phyloP scores from a whole-genome alignment of 352 stramenopile species.

The Halophytophthora polymorphica region DNA sequence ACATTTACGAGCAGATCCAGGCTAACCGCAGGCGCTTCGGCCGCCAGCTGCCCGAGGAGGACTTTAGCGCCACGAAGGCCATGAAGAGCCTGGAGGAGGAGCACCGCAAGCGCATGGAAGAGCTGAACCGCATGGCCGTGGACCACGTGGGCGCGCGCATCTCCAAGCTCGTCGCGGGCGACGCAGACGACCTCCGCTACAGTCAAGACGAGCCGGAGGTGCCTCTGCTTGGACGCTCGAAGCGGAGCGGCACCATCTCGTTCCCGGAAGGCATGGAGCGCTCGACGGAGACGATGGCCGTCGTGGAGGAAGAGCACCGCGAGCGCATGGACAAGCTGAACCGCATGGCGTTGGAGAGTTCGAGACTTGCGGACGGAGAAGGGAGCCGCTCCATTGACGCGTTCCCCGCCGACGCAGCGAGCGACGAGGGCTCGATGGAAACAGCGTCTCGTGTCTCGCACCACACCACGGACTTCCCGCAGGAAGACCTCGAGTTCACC shows the following conservation, averaged over 20 bases:
- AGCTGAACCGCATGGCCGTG: slow-evolving; percentile 47
- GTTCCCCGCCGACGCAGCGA: slow-evolving; percentile 19
- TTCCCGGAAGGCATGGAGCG: slow-evolving; percentile 38
- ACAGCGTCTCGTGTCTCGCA: slow-evolving; percentile 13
- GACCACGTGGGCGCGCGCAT: slow-evolving; percentile 43
- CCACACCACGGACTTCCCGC: slow-evolving; percentile 10
- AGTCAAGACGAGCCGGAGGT: slow-evolving; percentile 40
- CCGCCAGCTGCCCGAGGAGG: slow-evolving; percentile 30
- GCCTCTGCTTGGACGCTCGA: slow-evolving; percentile 30
- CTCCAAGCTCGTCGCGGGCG: slow-evolving; percentile 39
- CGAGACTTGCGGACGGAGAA: slow-evolving; percentile 23
- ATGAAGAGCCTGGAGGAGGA: slow-evolving; percentile 47
- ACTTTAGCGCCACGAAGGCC: slow-evolving; percentile 40
- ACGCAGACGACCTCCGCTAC: slow-evolving; percentile 36
- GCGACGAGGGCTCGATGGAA: slow-evolving; percentile 3
- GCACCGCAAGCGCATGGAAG: slow-evolving; percentile 57
- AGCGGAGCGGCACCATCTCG: slow-evolving; percentile 51
- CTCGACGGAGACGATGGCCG: slow-evolving; percentile 25
- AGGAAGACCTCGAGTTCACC: slow-evolving; percentile 17
- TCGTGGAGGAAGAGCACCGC: slow-evolving; percentile 20
- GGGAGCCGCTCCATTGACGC: slow-evolving; percentile 20
- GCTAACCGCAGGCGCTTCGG: slow-evolving; percentile 23
- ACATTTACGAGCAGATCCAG: slow-evolving; percentile 40
- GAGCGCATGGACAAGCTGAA: slow-evolving; percentile 26
- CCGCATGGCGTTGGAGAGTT: slow-evolving; percentile 24